Evolutionary conservation across 305 asterid species (phyloP).

Genomic region (Striga hermonthica): DNA sequence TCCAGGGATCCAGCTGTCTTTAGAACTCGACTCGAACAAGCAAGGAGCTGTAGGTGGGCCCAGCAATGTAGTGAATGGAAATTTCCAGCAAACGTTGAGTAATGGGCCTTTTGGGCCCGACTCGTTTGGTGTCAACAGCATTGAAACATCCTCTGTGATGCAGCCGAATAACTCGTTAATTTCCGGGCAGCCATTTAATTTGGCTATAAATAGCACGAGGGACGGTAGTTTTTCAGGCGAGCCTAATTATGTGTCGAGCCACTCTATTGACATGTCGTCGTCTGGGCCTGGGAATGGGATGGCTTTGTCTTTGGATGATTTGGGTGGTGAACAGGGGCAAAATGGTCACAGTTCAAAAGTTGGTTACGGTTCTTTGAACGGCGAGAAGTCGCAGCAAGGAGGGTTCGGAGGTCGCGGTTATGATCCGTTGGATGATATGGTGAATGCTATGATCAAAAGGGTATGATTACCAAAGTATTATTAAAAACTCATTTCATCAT

Average conservation of each 20-base stretch:
- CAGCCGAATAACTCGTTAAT: conserved; percentile 41
- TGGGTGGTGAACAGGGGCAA: conserved; percentile 23
- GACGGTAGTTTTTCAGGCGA: conserved; percentile 33
- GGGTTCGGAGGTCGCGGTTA: conserved; percentile 52
- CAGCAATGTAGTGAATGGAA: conserved; percentile 41
- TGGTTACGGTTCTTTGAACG: conserved; percentile 36
- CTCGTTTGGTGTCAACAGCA: conserved; percentile 30
- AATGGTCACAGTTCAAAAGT: conserved; percentile 10
- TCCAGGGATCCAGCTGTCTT: conserved; percentile 61
- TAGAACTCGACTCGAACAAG: conserved; percentile 50
- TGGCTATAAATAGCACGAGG: conserved; percentile 38
- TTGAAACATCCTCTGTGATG: conserved; percentile 36
- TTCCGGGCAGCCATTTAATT: conserved; percentile 42
- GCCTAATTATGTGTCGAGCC: conserved; percentile 38
- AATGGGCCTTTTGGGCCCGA: conserved; percentile 49
- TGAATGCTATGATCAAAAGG: conserved; percentile 71
- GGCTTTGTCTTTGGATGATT: conserved; percentile 48
- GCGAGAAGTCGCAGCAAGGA: conserved; percentile 46
- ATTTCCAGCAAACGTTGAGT: conserved; percentile 42
- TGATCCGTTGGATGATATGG: conserved; percentile 72
- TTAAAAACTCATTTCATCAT: neutral
- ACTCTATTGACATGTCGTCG: conserved; percentile 40
- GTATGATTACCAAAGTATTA: conserved; percentile 34
- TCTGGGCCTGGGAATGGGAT: conserved; percentile 36
- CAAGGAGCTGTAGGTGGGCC: conserved; percentile 37